phyloP scores from a whole-genome alignment of 169 alveolate species.

The Eimeria mitis region DNA sequence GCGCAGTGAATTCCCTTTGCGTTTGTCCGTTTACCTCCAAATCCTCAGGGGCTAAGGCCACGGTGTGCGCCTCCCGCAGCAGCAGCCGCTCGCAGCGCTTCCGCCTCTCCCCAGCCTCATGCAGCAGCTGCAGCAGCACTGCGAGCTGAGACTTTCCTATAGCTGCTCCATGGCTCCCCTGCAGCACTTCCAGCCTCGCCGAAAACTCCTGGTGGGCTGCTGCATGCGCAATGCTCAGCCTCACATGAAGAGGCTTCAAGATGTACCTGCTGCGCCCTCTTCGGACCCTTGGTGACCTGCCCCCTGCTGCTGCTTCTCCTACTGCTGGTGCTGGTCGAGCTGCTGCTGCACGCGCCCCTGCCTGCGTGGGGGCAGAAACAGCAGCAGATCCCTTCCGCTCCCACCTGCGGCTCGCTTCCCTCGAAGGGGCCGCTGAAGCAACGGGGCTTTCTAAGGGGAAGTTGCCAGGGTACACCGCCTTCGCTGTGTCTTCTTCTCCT shows the following conservation, averaged over 20 bases:
- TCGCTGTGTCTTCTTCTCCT: neutral
- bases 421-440: conserved; percentile 20
- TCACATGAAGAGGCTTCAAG: conserved; percentile 84
- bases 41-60: conserved; percentile 88
- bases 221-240: conserved; percentile 82
- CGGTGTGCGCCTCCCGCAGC: conserved; percentile 88
- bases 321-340: neutral
- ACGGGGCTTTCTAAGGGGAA: conserved; percentile 13
- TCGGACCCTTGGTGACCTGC: neutral
- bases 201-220: conserved; percentile 84
- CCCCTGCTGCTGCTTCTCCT: neutral
- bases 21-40: conserved; percentile 85
- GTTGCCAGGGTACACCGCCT: neutral
- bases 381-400: neutral
- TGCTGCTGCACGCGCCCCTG: neutral
- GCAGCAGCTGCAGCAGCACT: conserved; percentile 88
- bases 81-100: conserved; percentile 87
- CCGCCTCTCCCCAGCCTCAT: conserved; percentile 85
- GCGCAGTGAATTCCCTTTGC: conserved; percentile 87
- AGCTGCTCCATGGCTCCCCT: conserved; percentile 87
- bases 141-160: conserved; percentile 87
- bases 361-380: neutral
- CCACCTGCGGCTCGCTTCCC: neutral
- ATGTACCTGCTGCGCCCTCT: conserved; percentile 80
- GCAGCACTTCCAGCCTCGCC: conserved; percentile 85